These are phyloP conservation scores for Styphnolobium japonicum DNA, from an alignment of 306 rosid species.

Conservation along the genomic window DNA sequence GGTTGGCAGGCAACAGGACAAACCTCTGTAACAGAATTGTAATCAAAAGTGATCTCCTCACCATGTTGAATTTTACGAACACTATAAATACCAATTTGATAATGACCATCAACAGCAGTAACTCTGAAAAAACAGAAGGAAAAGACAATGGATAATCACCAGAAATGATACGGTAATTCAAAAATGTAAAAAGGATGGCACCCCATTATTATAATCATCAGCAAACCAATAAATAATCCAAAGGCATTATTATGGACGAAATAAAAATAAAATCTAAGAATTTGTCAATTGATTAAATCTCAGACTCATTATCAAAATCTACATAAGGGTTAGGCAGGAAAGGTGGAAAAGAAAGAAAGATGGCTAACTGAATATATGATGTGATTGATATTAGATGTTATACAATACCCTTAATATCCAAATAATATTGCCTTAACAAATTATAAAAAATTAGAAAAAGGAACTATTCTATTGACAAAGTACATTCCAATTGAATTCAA, in stretches of 20 bases:
- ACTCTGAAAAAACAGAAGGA: conserved; percentile 53
- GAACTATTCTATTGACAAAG: neutral
- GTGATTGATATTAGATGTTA: no score
- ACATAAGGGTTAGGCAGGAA: neutral
- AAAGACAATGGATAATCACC: neutral
- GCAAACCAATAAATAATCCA: neutral
- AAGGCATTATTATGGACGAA: neutral
- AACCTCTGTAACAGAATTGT: conserved; percentile 99
- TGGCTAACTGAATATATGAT: no score
- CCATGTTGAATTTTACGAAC: conserved; percentile 79
- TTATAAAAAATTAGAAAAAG: neutral
- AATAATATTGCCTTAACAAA: neutral
- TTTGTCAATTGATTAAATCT: conserved; percentile 8
- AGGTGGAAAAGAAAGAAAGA: no score
- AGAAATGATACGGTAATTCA: neutral
- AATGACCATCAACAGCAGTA: conserved; percentile 94
- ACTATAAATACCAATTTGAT: conserved; percentile 94
- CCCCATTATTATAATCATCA: neutral
- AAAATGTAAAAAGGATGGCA: neutral
- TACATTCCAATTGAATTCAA: neutral
- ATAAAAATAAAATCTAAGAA: neutral
- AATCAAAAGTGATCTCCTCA: conserved; percentile 97
- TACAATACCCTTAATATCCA: no score
- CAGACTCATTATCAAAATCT: conserved; percentile 1
- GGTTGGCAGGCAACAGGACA: conserved; percentile 31